Evolutionary conservation across 2,329 filamentous ascomycete species (phyloP).

Genomic region (Aureobasidium sp.): DNA sequence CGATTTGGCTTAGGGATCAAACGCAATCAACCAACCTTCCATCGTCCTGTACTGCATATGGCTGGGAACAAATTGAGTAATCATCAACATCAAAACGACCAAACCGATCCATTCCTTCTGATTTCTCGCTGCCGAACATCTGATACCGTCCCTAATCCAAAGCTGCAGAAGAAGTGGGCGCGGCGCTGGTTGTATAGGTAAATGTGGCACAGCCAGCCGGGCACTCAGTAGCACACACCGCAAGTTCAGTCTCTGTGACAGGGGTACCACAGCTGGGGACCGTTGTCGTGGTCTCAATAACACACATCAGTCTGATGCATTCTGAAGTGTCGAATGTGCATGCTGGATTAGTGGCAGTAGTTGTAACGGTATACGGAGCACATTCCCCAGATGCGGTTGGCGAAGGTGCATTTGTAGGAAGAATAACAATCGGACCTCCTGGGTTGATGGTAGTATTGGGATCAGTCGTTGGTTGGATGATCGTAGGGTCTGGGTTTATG

Average conservation of each 20-base stretch:
- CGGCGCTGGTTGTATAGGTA: not conserved
- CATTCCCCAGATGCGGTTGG: not conserved
- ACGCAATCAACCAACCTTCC: not conserved
- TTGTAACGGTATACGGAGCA: constrained; percentile 8
- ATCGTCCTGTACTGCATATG: not conserved
- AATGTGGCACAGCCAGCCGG: constrained; percentile 16
- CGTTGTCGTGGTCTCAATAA: constrained; percentile 11
- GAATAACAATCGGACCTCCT: not conserved
- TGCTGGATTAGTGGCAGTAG: not conserved
- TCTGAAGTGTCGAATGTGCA: constrained; percentile 3
- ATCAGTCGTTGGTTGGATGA: not conserved
- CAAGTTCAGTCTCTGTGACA: constrained; percentile 11
- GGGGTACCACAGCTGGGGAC: not conserved
- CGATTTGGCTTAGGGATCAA: too few relatives aligned
- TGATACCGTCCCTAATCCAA: not conserved
- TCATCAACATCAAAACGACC: not conserved
- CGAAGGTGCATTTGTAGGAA: not conserved
- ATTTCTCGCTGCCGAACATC: not conserved
- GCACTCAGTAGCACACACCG: constrained; percentile 18
- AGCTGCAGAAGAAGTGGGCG: not conserved
- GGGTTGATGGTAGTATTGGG: not conserved
- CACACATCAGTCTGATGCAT: constrained; percentile 11
- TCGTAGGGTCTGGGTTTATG: not conserved
- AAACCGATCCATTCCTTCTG: not conserved
- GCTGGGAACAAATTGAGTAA: not conserved